Evolutionary conservation across 2,329 filamentous ascomycete genomes (phyloP).

Genomic region (Pochonia chlamydosporia): DNA sequence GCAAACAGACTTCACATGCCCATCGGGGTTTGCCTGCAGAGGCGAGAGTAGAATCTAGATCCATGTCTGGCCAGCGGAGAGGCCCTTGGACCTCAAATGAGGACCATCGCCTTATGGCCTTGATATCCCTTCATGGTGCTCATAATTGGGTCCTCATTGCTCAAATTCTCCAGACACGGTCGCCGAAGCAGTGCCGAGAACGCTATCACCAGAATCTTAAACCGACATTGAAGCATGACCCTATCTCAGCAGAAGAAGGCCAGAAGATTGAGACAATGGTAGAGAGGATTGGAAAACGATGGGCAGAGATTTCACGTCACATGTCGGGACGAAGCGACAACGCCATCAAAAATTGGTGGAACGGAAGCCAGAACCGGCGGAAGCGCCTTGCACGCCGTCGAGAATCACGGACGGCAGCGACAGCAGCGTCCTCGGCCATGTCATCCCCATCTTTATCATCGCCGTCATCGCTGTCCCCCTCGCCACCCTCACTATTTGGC

Average conservation of each 20-base stretch:
- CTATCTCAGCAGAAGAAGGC: slow-evolving; percentile 67
- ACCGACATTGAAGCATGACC: slow-evolving; percentile 64
- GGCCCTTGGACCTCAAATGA: slow-evolving; percentile 81
- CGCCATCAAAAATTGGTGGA: slow-evolving; percentile 97
- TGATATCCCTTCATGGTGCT: slow-evolving; percentile 66
- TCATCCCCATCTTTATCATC: background rate
- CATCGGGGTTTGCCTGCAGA: too few relatives aligned
- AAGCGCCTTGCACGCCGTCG: slow-evolving; percentile 30
- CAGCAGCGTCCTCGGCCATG: background rate
- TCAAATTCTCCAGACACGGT: slow-evolving; percentile 66
- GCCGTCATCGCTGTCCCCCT: too few relatives aligned
- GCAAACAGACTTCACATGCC: too few relatives aligned
- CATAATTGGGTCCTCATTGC: slow-evolving; percentile 91
- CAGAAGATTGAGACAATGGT: slow-evolving; percentile 73
- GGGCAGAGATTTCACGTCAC: slow-evolving; percentile 85
- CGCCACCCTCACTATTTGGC: too few relatives aligned
- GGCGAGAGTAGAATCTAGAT: too few relatives aligned
- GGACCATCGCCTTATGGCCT: slow-evolving; percentile 62
- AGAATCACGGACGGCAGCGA: background rate
- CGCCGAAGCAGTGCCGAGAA: slow-evolving; percentile 92
- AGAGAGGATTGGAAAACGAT: slow-evolving; percentile 72
- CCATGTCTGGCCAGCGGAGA: slow-evolving; percentile 40
- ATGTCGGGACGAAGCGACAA: slow-evolving; percentile 87
- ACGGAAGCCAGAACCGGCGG: slow-evolving; percentile 82
- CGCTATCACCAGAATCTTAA: slow-evolving; percentile 92